Evolutionary conservation across 805 yeast species (phyloP), one percentile per base, ranked within the genome.

Genomic region (Ogataea siamensis): DNA sequence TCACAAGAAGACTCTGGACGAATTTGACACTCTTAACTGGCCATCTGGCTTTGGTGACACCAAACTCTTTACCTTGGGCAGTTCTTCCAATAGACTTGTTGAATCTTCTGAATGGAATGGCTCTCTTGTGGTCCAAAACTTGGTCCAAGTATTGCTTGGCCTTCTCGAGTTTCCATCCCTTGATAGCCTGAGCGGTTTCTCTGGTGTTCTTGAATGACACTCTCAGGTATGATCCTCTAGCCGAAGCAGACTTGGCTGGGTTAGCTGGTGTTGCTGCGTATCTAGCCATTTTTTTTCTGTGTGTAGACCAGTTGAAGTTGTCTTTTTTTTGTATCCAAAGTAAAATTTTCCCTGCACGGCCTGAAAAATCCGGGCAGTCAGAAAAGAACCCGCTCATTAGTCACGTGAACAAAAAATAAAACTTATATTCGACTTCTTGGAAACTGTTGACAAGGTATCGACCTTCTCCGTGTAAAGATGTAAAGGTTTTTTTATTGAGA

Each of bases 11-110:
- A 70, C 87, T 96, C 70, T 84, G 82, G 66, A 93, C 75, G 74
- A 85, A 88, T 76, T 87, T 86, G 71, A 93, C 97, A 53, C 96
- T 86, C 84, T 93, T 93, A 55, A 80, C 95, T 68, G 99, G 99
- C 99, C 99, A 93, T 87, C 99, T 89, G 63, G 99, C 99, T 78
- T 85, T 89, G 82, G 96, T 87, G 69, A 89, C 96, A 76, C 98
- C 98, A 67, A 91, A 93, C 80, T 93, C 99, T 78, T 93, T 91
- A 78, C 96, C 99, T 78, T 93, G 99, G 62, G 94, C 96, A 64
- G 99, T 88, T 79, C 99, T 86, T 73, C 99, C 99, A 64, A 87
- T 89, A 62, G 96, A 86, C 58, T 84, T 79, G 80, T 85, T 84
- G 78, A 78, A 91, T 80, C 96, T 81, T 82, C 99, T 86, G 93